Percentiles rank a stretch among this genome's conserved stretches.
Evolutionary conservation across 169 alveolate genomes (phyloP).

Genomic region (Eimeria acervulina): DNA sequence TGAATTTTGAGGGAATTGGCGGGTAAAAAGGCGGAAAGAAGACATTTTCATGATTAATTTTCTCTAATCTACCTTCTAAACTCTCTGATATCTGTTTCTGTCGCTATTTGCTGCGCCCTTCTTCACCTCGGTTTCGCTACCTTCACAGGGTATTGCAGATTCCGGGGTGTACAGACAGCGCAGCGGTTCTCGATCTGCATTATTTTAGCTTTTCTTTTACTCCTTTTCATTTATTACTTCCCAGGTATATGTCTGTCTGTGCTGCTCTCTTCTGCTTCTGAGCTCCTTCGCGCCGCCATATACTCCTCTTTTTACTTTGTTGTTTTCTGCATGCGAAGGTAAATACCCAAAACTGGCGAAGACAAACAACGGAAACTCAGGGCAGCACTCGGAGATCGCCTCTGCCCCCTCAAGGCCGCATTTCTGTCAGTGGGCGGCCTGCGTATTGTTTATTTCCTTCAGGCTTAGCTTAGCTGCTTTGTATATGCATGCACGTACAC

Average conservation of each 20-base stretch:
- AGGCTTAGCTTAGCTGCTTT: neutral
- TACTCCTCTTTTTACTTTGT: neutral
- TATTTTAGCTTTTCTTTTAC: neutral
- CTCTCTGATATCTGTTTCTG: neutral
- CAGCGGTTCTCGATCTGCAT: neutral
- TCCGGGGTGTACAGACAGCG: neutral
- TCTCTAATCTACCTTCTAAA: neutral
- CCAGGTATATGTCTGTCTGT: neutral
- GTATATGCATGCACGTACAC: neutral
- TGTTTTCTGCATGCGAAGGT: neutral
- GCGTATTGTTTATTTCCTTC: too few species aligned
- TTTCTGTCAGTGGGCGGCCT: too few species aligned
- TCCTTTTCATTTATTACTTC: neutral
- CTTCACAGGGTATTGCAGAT: neutral
- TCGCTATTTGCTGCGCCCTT: too few species aligned
- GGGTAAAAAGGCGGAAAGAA: neutral
- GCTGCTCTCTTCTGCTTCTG: neutral
- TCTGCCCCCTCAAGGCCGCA: too few species aligned
- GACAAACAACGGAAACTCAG: neutral
- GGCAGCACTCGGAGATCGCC: too few species aligned
- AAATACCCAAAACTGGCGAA: neutral
- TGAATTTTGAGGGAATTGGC: neutral
- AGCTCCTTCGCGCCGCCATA: neutral
- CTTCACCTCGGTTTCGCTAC: too few species aligned
- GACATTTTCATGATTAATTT: neutral